phyloP scores from a whole-genome alignment of 345 rosid genomes.

The Hypericum perforatum region DNA sequence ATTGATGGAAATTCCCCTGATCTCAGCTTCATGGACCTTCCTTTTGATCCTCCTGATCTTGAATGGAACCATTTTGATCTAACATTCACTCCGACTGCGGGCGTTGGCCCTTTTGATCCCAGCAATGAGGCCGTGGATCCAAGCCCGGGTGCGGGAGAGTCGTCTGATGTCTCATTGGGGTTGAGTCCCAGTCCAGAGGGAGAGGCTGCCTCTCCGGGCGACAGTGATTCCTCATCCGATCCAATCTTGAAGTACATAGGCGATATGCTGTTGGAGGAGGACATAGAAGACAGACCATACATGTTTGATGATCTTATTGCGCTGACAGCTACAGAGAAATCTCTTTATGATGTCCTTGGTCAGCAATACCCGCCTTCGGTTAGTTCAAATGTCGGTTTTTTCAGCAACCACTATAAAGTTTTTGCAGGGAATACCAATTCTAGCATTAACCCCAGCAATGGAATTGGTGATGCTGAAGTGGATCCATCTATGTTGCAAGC shows the following conservation, averaged over 20 bases:
- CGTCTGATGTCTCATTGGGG: conserved; percentile 1
- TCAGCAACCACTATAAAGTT: conserved; percentile 13
- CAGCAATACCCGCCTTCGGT: conserved; percentile 9
- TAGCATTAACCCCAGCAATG: neutral
- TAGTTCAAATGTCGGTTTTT: conserved; percentile 1
- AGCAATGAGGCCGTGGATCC: too few species aligned
- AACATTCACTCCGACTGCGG: conserved; percentile 7
- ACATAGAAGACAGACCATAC: conserved; percentile 18
- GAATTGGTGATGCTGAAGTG: conserved; percentile 10
- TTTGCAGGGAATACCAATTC: conserved; percentile 2
- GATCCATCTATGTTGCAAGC: conserved; percentile 8
- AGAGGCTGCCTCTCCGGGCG: conserved; percentile 15
- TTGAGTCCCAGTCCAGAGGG: conserved; percentile 22
- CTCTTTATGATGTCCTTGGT: conserved; percentile 17
- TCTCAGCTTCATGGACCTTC: conserved; percentile 8
- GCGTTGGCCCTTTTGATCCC: conserved; percentile 4
- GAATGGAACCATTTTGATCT: conserved; percentile 1
- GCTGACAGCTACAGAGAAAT: conserved; percentile 16
- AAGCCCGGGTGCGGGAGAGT: conserved; percentile 3
- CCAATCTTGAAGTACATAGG: conserved; percentile 21
- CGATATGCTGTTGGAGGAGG: conserved; percentile 25
- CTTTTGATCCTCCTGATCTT: conserved; percentile 9
- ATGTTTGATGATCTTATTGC: conserved; percentile 20
- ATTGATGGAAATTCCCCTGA: conserved; percentile 12
- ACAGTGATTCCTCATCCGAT: conserved; percentile 20